Conservation (phyloP, 192 early-diverging fungal genomes). For the Chytriomyces hyalinus region DNA sequence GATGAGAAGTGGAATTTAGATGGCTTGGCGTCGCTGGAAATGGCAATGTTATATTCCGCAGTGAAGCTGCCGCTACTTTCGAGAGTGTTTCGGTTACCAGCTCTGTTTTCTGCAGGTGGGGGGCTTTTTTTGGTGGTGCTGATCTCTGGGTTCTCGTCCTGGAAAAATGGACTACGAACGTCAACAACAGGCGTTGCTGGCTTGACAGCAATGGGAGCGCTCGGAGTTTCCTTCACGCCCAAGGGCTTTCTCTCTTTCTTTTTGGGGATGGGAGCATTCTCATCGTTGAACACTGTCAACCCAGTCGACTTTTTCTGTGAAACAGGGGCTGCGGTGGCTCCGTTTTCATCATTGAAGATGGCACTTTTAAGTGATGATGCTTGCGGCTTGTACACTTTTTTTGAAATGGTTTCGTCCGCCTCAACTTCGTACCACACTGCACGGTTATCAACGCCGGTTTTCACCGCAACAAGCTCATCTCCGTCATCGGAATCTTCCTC, state of each 20-base stretch:
- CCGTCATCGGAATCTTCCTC: constrained; percentile 12
- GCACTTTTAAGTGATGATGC: constrained; percentile 12
- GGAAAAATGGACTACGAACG: constrained; percentile 24
- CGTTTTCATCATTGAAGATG: constrained; percentile 21
- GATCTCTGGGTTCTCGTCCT: constrained; percentile 14
- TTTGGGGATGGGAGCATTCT: constrained; percentile 5
- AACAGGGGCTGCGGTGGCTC: background rate
- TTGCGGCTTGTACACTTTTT: constrained; percentile 46
- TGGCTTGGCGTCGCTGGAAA: background rate
- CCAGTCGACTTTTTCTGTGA: background rate
- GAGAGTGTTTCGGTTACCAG: background rate
- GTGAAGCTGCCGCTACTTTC: background rate
- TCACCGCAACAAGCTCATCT: constrained; percentile 24
- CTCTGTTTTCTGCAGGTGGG: background rate
- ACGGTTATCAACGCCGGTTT: constrained; percentile 24
- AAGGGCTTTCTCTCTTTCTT: constrained; percentile 23
- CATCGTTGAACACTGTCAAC: constrained; percentile 17
- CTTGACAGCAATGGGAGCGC: background rate
- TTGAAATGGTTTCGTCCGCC: constrained; percentile 60
- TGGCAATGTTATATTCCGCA: background rate
- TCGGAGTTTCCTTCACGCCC: constrained; percentile 5
- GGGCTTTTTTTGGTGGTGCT: background rate
- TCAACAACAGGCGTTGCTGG: constrained; percentile 11
- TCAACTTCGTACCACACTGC: constrained; percentile 45
- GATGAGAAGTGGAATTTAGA: background rate